phyloP scores from a whole-genome alignment of 1,284 basidiomycete species.

The Agaricales sp. region DNA sequence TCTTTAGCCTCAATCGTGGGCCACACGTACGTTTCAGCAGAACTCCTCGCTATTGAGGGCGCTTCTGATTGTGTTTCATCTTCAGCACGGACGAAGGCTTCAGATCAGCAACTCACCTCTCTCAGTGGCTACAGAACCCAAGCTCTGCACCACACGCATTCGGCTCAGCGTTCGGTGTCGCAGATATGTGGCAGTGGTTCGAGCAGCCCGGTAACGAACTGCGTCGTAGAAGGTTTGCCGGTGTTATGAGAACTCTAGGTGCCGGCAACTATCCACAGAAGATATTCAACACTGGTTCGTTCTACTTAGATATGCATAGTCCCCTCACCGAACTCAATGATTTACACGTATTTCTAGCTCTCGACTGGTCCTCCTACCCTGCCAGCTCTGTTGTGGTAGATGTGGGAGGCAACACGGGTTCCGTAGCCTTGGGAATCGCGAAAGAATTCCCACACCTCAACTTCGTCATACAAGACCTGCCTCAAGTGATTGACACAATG shows the following conservation, averaged over 20 bases:
- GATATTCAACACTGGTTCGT: background rate
- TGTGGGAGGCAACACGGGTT: slow-evolving; percentile 16
- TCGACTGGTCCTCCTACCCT: slow-evolving; percentile 10
- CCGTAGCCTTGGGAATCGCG: slow-evolving; percentile 14
- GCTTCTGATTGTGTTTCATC: background rate
- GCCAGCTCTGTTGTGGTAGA: slow-evolving; percentile 13
- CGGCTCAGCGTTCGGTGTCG: background rate
- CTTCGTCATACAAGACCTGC: slow-evolving; percentile 14
- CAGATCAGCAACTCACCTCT: background rate
- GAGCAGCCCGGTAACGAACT: slow-evolving; percentile 2
- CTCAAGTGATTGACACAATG: background rate
- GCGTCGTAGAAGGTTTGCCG: background rate
- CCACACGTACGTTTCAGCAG: background rate
- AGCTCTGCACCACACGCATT: background rate
- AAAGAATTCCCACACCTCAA: slow-evolving; percentile 14
- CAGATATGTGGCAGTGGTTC: slow-evolving; percentile 2
- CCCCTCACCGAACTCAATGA: background rate
- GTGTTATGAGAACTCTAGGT: background rate
- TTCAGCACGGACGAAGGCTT: background rate
- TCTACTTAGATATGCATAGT: background rate
- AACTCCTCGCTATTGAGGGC: background rate
- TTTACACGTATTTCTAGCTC: slow-evolving; percentile 8
- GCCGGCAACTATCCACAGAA: background rate
- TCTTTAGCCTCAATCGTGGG: background rate
- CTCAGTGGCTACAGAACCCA: background rate